Evolutionary conservation across 352 stramenopile species (phyloP).

Genomic region (Phytophthora pinifolia): DNA sequence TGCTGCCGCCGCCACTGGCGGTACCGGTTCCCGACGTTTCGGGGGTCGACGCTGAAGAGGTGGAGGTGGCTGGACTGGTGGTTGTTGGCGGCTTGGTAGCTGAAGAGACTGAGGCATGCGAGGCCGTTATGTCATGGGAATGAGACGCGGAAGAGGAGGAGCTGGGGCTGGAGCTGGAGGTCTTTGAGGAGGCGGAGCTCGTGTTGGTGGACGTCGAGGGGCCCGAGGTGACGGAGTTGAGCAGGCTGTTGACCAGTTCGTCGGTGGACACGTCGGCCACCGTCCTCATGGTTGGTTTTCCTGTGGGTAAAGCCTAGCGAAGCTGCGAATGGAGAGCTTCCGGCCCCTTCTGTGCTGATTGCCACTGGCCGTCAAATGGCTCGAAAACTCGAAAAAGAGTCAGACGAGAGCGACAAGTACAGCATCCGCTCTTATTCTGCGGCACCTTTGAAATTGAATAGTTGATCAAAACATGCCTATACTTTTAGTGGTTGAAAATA

Average conservation of each 20-base stretch:
- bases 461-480: no score
- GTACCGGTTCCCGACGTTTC: slow-evolving; percentile 16
- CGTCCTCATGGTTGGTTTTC: slow-evolving; percentile 15
- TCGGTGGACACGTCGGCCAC: slow-evolving; percentile 36
- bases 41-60: neutral
- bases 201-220: slow-evolving; percentile 6
- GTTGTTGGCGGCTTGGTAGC: slow-evolving; percentile 6
- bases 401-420: slow-evolving; percentile 6
- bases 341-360: slow-evolving; percentile 6
- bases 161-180: slow-evolving; percentile 5
- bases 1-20: neutral
- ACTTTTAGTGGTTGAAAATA: no score
- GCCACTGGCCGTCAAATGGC: slow-evolving; percentile 19
- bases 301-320: neutral
- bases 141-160: neutral
- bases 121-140: no score
- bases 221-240: slow-evolving; percentile 34
- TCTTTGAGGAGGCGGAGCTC: slow-evolving; percentile 5
- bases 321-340: neutral
- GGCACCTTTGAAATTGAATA: no score
- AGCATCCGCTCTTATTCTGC: no score
- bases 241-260: slow-evolving; percentile 44
- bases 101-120: neutral
- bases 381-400: slow-evolving; percentile 25
- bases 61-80: neutral